A percentile compares a stretch with the other conserved stretches of the same genome.
Conservation (phyloP, 31 red algal species). For the Odonthalia washingtoniensis region DNA sequence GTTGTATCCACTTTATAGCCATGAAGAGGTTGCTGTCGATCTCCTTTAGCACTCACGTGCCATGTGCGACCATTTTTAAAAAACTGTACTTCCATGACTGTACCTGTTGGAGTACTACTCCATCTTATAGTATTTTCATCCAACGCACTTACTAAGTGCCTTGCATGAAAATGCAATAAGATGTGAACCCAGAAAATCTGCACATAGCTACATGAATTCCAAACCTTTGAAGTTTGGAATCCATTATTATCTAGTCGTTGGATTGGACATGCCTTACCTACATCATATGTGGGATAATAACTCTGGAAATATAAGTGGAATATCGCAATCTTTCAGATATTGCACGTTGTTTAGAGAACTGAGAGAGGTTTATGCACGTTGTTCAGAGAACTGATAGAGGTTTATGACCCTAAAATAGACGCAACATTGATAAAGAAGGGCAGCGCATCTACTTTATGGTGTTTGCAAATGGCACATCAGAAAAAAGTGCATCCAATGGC, state of each 20-base stretch:
- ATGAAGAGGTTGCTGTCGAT: background rate
- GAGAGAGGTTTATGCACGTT: background rate
- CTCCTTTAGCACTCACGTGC: conserved; percentile 12
- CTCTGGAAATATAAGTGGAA: conserved; percentile 11
- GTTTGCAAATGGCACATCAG: conserved; percentile 37
- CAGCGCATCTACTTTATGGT: background rate
- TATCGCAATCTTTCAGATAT: background rate
- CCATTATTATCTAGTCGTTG: conserved; percentile 2
- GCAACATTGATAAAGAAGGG: background rate
- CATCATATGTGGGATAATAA: too few relatives aligned
- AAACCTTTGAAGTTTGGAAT: conserved; percentile 6
- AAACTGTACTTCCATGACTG: background rate
- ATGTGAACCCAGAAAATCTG: conserved; percentile 39
- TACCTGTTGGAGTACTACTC: conserved; percentile 5
- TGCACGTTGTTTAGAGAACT: conserved; percentile 17
- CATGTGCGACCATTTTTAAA: conserved; percentile 17
- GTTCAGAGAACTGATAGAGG: background rate
- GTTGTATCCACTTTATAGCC: background rate
- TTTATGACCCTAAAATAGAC: too few relatives aligned
- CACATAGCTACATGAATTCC: conserved; percentile 21
- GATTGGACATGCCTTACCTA: conserved; percentile 16
- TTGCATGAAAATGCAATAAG: conserved; percentile 40
- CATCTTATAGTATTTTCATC: too few relatives aligned
- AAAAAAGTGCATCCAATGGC: background rate
- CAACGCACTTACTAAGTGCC: too few relatives aligned